phyloP scores from a whole-genome alignment of 2,329 filamentous ascomycete genomes.

The Cercospora zeina region DNA sequence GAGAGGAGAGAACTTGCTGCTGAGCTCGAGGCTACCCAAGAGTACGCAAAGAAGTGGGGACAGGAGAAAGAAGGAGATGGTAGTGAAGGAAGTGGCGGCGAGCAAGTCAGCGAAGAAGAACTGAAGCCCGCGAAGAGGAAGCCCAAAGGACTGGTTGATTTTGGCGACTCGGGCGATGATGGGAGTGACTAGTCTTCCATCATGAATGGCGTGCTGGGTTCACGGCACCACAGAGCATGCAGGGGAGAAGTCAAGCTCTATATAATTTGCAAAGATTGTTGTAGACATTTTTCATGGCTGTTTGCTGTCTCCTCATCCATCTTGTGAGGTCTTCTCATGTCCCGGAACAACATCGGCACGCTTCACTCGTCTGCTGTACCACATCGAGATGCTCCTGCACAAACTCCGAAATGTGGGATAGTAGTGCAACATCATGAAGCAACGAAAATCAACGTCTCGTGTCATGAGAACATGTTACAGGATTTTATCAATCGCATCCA shows the following conservation, averaged over 20 bases:
- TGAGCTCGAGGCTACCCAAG: slow-evolving; percentile 80
- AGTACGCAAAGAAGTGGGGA: slow-evolving; percentile 80
- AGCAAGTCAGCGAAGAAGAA: slow-evolving; percentile 18
- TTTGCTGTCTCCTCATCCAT: too few relatives aligned
- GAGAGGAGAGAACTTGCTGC: slow-evolving; percentile 80
- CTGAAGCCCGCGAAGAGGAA: slow-evolving; percentile 28
- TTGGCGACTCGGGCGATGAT: slow-evolving; percentile 42
- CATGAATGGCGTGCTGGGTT: neutral
- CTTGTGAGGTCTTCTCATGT: neutral
- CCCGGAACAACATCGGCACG: too few relatives aligned
- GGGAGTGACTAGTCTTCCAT: slow-evolving; percentile 30
- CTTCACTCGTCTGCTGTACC: too few relatives aligned
- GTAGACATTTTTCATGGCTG: too few relatives aligned
- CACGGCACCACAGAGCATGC: neutral
- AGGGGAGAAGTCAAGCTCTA: neutral
- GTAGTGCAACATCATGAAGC: neutral
- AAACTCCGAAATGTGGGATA: neutral
- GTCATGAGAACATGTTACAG: neutral
- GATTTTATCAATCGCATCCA: neutral
- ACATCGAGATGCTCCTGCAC: too few relatives aligned
- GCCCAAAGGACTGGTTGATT: slow-evolving; percentile 42
- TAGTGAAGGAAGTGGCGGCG: slow-evolving; percentile 19
- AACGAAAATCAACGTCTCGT: neutral
- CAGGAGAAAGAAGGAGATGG: slow-evolving; percentile 30
- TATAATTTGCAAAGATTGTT: too few relatives aligned